Evolutionary conservation across 2,329 filamentous ascomycete species (phyloP), one percentile per base, ranked within the genome.

Genomic region (Neoarthrinium moseri): DNA sequence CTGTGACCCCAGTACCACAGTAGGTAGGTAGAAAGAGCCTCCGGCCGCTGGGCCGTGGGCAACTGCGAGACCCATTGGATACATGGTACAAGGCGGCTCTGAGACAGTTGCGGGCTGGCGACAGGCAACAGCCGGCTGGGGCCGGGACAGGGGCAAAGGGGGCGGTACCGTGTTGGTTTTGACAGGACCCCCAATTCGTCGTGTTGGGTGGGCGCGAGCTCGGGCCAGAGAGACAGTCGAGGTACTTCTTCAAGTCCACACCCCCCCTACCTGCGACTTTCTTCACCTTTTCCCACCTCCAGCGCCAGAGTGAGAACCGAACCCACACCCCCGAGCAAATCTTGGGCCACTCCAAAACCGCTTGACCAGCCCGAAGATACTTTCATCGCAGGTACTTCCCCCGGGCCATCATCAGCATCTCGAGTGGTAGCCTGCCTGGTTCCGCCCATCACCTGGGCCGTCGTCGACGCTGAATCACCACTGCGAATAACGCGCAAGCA

Each of bases 331-430:
- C 40, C 40, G 40, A 43, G 7, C 13, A 15, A 38, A 38, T 12
- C 35, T 10, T 43, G 22, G 23, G 36, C 59, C 61, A 60, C 58
- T 62, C 63, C 62, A 65, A 67, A 67, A 65, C 63, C 37, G 64
- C 35, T 67, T 65, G 49, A 60, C 37, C 59, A 60, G 54, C 62
- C 57, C 56, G 59, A 70, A n/a, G 65, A 65, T 70, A 71, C 69
- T 67, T 72, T 60, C 53, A 56, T 55, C 57, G 48, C 56, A 71
- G 59, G 17, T 69, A 72, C 71, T 68, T 62, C 35, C 27, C 45
- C 46, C 43, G 41, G 39, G 32, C 47, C 47, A 23, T 53, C 38
- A 21, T 51, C 45, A 46, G n/a, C 43, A 45, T 46, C 41, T 26
- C 48, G 40, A 54, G 48, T 54, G 47, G 51, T 48, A 48, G 51